Conservation (phyloP, 1,284 basidiomycete species). For the Fomitopsis schrenkii region DNA sequence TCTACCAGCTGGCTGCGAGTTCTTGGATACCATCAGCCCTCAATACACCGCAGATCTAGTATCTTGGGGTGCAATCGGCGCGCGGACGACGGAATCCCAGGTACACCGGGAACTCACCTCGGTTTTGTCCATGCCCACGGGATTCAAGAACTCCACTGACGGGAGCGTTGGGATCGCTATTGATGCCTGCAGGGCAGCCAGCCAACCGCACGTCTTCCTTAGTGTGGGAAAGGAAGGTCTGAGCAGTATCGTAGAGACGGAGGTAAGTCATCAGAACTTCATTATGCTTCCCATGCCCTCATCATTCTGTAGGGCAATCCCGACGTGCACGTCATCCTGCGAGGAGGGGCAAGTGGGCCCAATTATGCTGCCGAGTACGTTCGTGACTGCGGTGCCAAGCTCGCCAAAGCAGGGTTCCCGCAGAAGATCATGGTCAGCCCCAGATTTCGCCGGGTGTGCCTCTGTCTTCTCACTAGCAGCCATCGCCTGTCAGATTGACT, state of each 20-base stretch:
- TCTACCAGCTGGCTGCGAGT: slow-evolving; percentile 85
- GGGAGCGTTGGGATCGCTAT: slow-evolving; percentile 81
- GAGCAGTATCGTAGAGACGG: slow-evolving; percentile 88
- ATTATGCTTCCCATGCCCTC: neutral
- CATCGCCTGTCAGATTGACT: slow-evolving; percentile 68
- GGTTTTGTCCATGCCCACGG: slow-evolving; percentile 87
- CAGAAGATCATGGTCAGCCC: slow-evolving; percentile 78
- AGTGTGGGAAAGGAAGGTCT: slow-evolving; percentile 91
- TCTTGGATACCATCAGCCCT: slow-evolving; percentile 85
- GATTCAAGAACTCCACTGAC: slow-evolving; percentile 77
- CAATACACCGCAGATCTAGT: slow-evolving; percentile 97
- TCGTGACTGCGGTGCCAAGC: slow-evolving; percentile 70
- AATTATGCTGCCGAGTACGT: slow-evolving; percentile 83
- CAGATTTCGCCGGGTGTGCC: neutral
- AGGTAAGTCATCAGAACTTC: slow-evolving; percentile 38
- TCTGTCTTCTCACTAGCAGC: neutral
- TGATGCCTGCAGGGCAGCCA: slow-evolving; percentile 89
- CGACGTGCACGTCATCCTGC: slow-evolving; percentile 89
- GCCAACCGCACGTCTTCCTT: slow-evolving; percentile 86
- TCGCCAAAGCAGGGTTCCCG: slow-evolving; percentile 76
- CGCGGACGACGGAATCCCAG: slow-evolving; percentile 94
- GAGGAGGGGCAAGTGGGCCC: slow-evolving; percentile 83
- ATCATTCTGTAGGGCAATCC: slow-evolving; percentile 62
- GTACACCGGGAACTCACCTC: slow-evolving; percentile 88
- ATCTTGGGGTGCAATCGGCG: slow-evolving; percentile 97